phyloP scores from a whole-genome alignment of 495 filamentous ascomycete species.

The Podospora comata region DNA sequence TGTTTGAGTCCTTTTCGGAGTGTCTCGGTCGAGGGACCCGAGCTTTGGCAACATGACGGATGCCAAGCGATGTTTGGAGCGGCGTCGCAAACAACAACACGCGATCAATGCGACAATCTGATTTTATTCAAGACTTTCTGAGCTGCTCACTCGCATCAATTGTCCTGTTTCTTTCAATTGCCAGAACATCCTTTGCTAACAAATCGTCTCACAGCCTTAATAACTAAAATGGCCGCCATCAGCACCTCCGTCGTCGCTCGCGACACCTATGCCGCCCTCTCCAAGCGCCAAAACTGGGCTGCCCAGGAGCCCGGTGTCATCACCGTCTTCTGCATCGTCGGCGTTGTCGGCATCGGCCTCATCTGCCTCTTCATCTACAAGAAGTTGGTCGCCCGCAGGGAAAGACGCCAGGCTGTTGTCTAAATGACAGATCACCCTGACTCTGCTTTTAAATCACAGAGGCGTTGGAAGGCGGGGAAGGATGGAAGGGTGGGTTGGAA shows the following conservation, averaged over 20 bases:
- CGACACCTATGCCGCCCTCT: slow-evolving; percentile 43
- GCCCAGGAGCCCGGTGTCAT: slow-evolving; percentile 52
- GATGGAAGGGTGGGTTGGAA: slow-evolving; percentile 11
- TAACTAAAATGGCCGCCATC: slow-evolving; percentile 46
- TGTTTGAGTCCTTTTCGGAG: neutral
- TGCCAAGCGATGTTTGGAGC: slow-evolving; percentile 17
- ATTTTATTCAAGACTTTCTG: neutral
- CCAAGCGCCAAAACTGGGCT: slow-evolving; percentile 53
- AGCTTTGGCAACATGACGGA: slow-evolving; percentile 18
- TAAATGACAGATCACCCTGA: slow-evolving; percentile 14
- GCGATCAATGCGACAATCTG: neutral
- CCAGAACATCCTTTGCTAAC: slow-evolving; percentile 13
- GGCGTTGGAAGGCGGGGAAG: neutral
- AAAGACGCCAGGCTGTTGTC: slow-evolving; percentile 18
- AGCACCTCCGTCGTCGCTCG: slow-evolving; percentile 45
- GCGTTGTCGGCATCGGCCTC: slow-evolving; percentile 49
- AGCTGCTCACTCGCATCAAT: neutral
- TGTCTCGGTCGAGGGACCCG: neutral
- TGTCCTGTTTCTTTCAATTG: slow-evolving; percentile 2
- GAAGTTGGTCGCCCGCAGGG: slow-evolving; percentile 39
- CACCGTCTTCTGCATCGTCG: slow-evolving; percentile 58
- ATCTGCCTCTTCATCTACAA: slow-evolving; percentile 46
- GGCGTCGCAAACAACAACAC: slow-evolving; percentile 5
- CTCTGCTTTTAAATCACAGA: neutral
- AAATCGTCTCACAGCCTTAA: slow-evolving; percentile 3